Percentiles rank a stretch among this genome's conserved stretches.
phyloP scores from a whole-genome alignment of 2,329 filamentous ascomycete species.

The Ophiognomonia clavigignenti-juglandacearum region DNA sequence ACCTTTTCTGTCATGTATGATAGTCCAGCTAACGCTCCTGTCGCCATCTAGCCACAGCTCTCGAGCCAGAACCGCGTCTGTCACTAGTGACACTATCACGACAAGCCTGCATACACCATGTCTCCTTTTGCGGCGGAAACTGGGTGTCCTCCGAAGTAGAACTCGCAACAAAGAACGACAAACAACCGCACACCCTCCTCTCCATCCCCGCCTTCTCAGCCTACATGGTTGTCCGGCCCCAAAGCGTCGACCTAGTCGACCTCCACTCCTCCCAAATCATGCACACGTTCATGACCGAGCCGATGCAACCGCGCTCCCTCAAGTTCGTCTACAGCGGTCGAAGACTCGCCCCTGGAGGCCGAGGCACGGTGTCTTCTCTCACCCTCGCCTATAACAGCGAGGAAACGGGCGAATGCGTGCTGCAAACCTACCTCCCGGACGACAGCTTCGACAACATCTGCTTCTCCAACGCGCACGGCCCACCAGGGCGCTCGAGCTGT shows the following conservation, averaged over 20 bases:
- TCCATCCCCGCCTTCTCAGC: constrained; percentile 52
- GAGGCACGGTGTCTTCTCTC: constrained; percentile 55
- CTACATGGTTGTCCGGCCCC: constrained; percentile 55
- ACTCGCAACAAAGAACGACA: constrained; percentile 30
- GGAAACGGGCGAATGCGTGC: constrained; percentile 56
- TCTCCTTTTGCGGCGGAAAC: constrained; percentile 32
- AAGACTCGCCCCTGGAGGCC: constrained; percentile 48
- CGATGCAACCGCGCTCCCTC: constrained; percentile 55
- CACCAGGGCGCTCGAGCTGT: constrained; percentile 39
- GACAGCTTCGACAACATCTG: constrained; percentile 52
- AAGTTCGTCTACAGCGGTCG: constrained; percentile 53
- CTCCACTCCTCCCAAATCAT: constrained; percentile 50
- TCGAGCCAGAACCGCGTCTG: constrained; percentile 20
- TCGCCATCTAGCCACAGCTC: constrained; percentile 15
- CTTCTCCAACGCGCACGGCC: constrained; percentile 41
- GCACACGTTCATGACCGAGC: constrained; percentile 57
- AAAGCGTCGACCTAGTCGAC: constrained; percentile 57
- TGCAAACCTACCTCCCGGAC: constrained; percentile 58
- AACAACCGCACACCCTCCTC: constrained; percentile 53
- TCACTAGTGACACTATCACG: constrained; percentile 45
- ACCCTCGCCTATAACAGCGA: constrained; percentile 58
- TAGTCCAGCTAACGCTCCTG: neutral
- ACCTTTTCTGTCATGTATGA: neutral
- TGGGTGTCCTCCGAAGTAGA: constrained; percentile 49
- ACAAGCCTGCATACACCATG: constrained; percentile 45